Evolutionary conservation across 495 filamentous ascomycete genomes (phyloP).

Genomic region (Xylaria sp.): DNA sequence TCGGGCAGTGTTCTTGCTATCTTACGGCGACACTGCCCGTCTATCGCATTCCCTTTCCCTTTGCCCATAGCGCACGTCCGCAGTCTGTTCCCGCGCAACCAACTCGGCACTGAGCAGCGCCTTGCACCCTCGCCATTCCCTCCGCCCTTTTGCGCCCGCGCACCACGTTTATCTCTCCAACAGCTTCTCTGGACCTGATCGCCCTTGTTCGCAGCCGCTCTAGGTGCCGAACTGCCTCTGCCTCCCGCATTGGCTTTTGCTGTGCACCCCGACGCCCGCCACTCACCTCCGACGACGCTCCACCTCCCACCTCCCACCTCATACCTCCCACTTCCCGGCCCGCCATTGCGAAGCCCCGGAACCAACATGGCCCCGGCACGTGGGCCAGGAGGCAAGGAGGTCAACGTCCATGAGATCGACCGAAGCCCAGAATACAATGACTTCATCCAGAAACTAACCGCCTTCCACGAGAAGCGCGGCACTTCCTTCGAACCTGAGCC

Average conservation of each 20-base stretch:
- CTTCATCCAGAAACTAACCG: conserved; percentile 70
- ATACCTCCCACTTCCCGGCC: not conserved
- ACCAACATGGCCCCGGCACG: conserved; percentile 37
- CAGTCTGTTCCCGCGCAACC: not conserved
- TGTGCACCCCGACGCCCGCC: not conserved
- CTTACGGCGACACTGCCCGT: not conserved
- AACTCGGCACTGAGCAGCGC: not conserved
- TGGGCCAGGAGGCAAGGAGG: conserved; percentile 36
- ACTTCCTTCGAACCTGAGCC: conserved; percentile 76
- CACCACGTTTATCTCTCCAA: not conserved
- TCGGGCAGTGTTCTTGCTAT: not conserved
- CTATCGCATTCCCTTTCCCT: not conserved
- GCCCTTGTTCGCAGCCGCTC: not conserved
- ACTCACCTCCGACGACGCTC: not conserved
- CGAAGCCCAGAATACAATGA: conserved; percentile 69
- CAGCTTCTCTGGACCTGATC: not conserved
- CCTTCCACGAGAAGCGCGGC: conserved; percentile 74
- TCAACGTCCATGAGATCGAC: conserved; percentile 47
- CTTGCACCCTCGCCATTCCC: not conserved
- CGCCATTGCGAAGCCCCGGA: conserved; percentile 9
- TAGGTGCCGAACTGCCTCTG: conserved; percentile 11
- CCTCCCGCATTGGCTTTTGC: conserved; percentile 23
- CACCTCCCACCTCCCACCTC: not conserved
- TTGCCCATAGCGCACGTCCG: not conserved
- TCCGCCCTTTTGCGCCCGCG: conserved; percentile 3